Evolutionary conservation across 2,329 filamentous ascomycete genomes (phyloP), one percentile per base, ranked within the genome.

Genomic region (Talaromyces sp.): DNA sequence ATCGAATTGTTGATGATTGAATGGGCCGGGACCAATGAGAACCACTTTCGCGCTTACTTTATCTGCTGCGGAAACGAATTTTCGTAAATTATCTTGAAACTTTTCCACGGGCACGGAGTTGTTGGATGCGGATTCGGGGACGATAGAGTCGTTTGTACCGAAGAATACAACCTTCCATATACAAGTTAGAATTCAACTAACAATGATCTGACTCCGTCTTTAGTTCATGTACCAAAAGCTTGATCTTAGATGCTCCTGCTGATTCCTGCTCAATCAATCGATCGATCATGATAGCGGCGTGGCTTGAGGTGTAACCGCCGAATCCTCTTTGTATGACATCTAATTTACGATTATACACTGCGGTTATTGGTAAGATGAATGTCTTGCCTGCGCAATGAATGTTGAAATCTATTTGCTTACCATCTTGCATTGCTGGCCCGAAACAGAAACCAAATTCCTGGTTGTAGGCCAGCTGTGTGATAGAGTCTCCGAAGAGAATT

Each of bases 1-100:
- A n/a, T 41, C 48, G 33, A 62, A 62, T 37, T 62, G 60, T 24
- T 62, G 41, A 54, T 62, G 60, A 22, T 62, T 62, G 22, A 62
- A 62, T 31, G 60, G 60, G 7, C 33, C 60, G 9, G 60, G 60
- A 24, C 60, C 60, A 5, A 62, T 24, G 9, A 62, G 47, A 33
- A 62, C 13, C 2, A 54, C 60, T 43, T 45, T 62, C 22, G 60
- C 45, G 6, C 47, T 47, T 27, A 37, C 33, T 33, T 33, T 19
- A 13, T 22, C 3, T 8, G 33, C 45, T n/a, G 24, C 33, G 3
- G 47, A 39, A 4, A 62, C 24, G 11, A 62, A 43, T 16, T 54
- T 54, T 8, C 47, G 48, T 8, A 62, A 16, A 6, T 62, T 62
- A 11, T 62, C 35, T 35, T 62, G 48, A 22, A 43, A 62, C 7